These are phyloP conservation scores for Candida arabinofermentans DNA, from an alignment of 805 yeast species.

Conservation along the genomic window DNA sequence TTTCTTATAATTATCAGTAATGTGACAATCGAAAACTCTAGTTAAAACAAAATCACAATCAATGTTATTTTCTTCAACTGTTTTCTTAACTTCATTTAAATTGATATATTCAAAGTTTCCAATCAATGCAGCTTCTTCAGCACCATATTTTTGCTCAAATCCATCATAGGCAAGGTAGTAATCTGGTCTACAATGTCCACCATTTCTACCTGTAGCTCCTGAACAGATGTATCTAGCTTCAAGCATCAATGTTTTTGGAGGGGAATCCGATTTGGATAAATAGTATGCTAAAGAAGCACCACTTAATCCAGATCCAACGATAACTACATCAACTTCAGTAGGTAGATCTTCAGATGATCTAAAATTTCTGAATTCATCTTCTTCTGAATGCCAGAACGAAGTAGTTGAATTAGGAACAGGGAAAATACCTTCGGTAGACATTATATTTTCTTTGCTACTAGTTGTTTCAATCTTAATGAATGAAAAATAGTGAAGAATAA, in stretches of 20 bases:
- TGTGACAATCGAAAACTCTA: constrained; percentile 26
- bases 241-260: constrained; percentile 23
- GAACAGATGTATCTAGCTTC: constrained; percentile 41
- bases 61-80: constrained; percentile 31
- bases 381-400: constrained; percentile 23
- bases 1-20: constrained; percentile 16
- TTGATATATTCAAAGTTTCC: constrained; percentile 37
- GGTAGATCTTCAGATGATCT: constrained; percentile 30
- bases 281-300: constrained; percentile 38
- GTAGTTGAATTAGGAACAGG: constrained; percentile 19
- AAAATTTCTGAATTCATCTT: constrained; percentile 13
- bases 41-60: constrained; percentile 31
- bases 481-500: no score
- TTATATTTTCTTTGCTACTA: background rate
- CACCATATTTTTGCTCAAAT: constrained; percentile 20
- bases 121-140: constrained; percentile 32
- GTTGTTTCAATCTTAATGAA: background rate
- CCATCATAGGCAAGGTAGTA: constrained; percentile 15
- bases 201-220: constrained; percentile 46
- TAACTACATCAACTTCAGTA: constrained; percentile 33
- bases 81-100: constrained; percentile 28
- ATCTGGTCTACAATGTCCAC: constrained; percentile 44
- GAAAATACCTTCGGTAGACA: constrained; percentile 1
- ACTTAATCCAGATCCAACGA: constrained; percentile 43
- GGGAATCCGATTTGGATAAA: constrained; percentile 18